These are phyloP conservation scores for Colletotrichum camelliae DNA, from an alignment of 2,329 filamentous ascomycete genomes.

Conservation along the genomic window DNA sequence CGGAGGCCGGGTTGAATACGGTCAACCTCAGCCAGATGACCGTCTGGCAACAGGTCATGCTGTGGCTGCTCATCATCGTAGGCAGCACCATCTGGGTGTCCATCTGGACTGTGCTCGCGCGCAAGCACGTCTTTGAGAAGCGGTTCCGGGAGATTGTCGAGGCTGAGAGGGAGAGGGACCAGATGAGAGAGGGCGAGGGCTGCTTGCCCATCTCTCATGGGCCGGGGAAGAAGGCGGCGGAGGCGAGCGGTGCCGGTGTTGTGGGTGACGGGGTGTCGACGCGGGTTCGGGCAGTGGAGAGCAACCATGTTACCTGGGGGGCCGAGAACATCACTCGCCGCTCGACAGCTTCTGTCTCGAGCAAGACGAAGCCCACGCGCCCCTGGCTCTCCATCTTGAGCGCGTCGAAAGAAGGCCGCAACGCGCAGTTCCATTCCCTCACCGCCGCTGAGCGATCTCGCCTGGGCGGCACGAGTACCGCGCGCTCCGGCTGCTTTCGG, in stretches of 20 bases:
- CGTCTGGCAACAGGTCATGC: constrained; percentile 70
- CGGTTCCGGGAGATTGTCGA: constrained; percentile 61
- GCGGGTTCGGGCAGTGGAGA: not conserved
- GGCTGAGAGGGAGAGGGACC: constrained; percentile 38
- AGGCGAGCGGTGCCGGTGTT: not conserved
- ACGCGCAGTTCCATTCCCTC: constrained; percentile 61
- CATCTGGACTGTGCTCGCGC: constrained; percentile 65
- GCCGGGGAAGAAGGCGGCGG: not conserved
- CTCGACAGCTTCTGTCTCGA: not conserved
- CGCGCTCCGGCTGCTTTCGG: constrained; percentile 63
- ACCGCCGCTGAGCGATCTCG: constrained; percentile 58
- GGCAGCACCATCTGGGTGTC: constrained; percentile 73
- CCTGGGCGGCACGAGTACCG: constrained; percentile 70
- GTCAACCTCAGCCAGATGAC: constrained; percentile 68
- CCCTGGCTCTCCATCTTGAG: constrained; percentile 40
- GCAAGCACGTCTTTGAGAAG: constrained; percentile 66
- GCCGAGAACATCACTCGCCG: not conserved
- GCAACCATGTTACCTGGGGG: not conserved
- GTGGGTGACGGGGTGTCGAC: not conserved
- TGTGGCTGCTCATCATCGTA: constrained; percentile 69
- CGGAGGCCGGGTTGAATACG: constrained; percentile 71
- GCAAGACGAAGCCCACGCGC: constrained; percentile 6
- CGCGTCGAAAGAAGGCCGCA: constrained; percentile 49
- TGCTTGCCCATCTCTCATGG: constrained; percentile 30
- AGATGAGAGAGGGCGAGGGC: not conserved